A percentile compares a stretch with the other conserved stretches of the same genome.
phyloP scores from a whole-genome alignment of 202 grass and related monocot genomes.

The Musa balbisiana region DNA sequence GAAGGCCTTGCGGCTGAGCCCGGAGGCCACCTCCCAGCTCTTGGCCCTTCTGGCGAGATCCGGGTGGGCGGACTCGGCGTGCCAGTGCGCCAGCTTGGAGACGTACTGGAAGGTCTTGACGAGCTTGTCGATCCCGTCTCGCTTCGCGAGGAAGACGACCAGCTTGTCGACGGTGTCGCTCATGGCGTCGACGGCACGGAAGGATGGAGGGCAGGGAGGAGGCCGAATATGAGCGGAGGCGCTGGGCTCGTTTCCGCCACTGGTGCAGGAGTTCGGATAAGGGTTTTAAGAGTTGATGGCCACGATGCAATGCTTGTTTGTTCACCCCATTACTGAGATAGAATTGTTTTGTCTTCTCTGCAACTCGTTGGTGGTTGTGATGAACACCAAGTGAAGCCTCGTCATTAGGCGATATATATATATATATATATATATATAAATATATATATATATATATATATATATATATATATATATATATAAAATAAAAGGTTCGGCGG shows the following conservation, averaged over 20 bases:
- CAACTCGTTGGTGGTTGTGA: neutral
- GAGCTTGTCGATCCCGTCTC: conserved; percentile 96
- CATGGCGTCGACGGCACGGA: conserved; percentile 28
- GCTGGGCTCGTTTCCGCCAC: neutral
- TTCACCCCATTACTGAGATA: neutral
- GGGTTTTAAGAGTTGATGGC: neutral
- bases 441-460: no score
- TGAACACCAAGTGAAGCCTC: neutral
- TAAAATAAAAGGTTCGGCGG: no score
- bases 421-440: no score
- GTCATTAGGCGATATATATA: no score
- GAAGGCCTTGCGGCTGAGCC: conserved; percentile 95
- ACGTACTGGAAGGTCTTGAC: conserved; percentile 99
- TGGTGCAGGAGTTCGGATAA: neutral
- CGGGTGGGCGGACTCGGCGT: conserved; percentile 36
- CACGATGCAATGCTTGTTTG: neutral
- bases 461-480: no score
- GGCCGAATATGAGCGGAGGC: neutral
- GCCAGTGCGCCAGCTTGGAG: conserved; percentile 85
- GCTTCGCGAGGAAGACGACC: conserved; percentile 93
- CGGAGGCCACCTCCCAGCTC: conserved; percentile 83
- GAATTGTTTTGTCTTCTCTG: neutral
- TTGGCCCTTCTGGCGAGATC: conserved; percentile 59
- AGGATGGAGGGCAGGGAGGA: neutral
- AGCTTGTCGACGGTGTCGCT: conserved; percentile 91